Conservation (phyloP, 1,284 basidiomycete species). For the Ceratobasidium sp. region DNA sequence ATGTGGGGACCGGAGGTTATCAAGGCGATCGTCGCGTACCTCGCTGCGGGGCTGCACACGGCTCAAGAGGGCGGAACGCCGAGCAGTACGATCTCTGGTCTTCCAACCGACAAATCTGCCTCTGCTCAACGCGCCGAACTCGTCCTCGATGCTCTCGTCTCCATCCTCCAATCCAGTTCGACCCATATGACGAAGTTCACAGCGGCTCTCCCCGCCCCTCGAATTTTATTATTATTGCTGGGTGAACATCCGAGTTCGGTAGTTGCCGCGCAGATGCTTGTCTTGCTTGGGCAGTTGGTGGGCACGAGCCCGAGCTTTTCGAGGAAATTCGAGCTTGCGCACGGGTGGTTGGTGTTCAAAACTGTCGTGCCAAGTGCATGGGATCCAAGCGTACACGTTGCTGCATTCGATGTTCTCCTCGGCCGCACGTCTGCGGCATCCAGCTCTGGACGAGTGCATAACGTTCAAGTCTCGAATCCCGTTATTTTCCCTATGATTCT, state of each 20-base stretch:
- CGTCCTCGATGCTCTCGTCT: constrained; percentile 71
- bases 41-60: constrained; percentile 85
- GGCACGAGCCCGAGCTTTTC: constrained; percentile 43
- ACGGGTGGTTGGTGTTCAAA: constrained; percentile 79
- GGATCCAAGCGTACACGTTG: constrained; percentile 73
- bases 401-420: constrained; percentile 75
- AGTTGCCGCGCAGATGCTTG: constrained; percentile 71
- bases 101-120: constrained; percentile 49
- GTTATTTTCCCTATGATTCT: constrained; percentile 78
- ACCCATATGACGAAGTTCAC: constrained; percentile 72
- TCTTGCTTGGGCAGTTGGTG: constrained; percentile 67
- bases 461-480: constrained; percentile 65
- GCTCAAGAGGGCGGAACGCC: constrained; percentile 60
- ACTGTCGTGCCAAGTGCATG: constrained; percentile 75
- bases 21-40: constrained; percentile 87
- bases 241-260: constrained; percentile 73
- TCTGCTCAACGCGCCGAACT: constrained; percentile 71
- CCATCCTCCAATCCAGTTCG: constrained; percentile 67
- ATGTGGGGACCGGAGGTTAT: constrained; percentile 80
- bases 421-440: constrained; percentile 56
- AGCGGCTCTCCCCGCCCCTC: constrained; percentile 75
- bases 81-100: constrained; percentile 33
- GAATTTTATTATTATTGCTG: constrained; percentile 79
- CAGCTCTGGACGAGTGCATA: background rate
- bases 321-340: constrained; percentile 80